phyloP scores from a whole-genome alignment of 805 yeast genomes.

The Millerozyma miso region DNA sequence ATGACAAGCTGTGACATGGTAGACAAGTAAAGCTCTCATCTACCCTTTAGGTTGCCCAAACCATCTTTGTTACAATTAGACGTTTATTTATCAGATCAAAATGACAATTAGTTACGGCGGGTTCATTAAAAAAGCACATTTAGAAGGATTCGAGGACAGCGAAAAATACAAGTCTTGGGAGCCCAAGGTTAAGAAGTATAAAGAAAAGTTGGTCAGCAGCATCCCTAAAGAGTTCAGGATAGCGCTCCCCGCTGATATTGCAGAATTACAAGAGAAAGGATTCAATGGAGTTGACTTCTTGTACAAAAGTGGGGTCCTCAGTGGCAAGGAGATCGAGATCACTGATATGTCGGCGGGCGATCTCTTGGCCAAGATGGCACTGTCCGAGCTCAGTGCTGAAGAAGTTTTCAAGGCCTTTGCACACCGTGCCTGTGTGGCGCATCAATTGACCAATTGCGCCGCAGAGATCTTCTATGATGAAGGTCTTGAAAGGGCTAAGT shows the following conservation, averaged over 20 bases:
- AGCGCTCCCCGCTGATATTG: conserved; percentile 30
- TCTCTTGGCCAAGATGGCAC: conserved; percentile 26
- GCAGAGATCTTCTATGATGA: conserved; percentile 48
- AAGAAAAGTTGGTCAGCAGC: conserved; percentile 25
- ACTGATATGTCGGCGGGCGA: conserved; percentile 31
- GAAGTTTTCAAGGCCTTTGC: conserved; percentile 40
- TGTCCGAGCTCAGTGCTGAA: conserved; percentile 31
- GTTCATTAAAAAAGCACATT: conserved; percentile 28
- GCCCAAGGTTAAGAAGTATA: conserved; percentile 43
- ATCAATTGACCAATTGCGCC: conserved; percentile 43
- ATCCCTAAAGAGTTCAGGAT: conserved; percentile 26
- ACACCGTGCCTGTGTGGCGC: conserved; percentile 38
- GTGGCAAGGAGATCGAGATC: conserved; percentile 31
- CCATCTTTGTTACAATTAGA: too few species aligned
- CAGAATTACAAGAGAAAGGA: conserved; percentile 24
- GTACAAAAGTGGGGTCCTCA: conserved; percentile 30
- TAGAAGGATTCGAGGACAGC: conserved; percentile 35
- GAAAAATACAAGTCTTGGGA: conserved; percentile 39
- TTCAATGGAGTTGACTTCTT: conserved; percentile 35
- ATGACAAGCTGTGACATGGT: too few species aligned
- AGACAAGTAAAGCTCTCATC: too few species aligned
- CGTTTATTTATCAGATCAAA: not conserved
- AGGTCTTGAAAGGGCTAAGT: conserved; percentile 54
- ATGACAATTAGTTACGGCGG: conserved; percentile 13
- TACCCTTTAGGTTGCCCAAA: too few species aligned